Conservation (phyloP, 768 basidiomycete genomes). For the Tylopilus sp. region DNA sequence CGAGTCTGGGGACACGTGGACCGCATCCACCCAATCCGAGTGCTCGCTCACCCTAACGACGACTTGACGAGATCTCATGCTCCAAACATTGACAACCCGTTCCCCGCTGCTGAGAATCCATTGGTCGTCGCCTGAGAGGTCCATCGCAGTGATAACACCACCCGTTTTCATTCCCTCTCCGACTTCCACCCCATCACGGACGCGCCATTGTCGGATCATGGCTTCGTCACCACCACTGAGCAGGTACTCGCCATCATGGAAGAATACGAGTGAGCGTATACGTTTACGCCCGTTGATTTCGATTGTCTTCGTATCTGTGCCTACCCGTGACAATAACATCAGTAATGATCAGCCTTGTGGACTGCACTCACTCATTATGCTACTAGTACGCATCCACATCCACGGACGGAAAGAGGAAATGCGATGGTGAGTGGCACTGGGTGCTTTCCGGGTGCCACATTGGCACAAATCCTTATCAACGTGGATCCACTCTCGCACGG, state of each 20-base stretch:
- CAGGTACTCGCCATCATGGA: neutral
- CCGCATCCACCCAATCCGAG: neutral
- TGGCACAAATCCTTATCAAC: too few species aligned
- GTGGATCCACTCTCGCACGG: too few species aligned
- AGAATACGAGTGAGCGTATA: neutral
- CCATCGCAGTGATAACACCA: neutral
- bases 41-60: neutral
- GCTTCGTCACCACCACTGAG: neutral
- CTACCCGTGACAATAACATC: neutral
- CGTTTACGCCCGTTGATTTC: neutral
- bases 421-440: neutral
- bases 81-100: neutral
- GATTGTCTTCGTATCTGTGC: neutral
- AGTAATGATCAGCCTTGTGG: neutral
- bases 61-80: neutral
- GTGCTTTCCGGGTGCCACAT: neutral
- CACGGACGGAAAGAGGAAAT: neutral
- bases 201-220: slow-evolving; percentile 1
- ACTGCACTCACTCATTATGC: neutral
- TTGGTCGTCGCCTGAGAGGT: neutral
- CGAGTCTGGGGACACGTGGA: neutral
- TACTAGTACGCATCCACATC: neutral
- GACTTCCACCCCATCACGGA: neutral
- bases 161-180: neutral
- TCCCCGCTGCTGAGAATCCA: slow-evolving; percentile 1